Base-by-base conservation (phyloP, 2,329 filamentous ascomycete species). In the Trichoderma sp. region DNA sequence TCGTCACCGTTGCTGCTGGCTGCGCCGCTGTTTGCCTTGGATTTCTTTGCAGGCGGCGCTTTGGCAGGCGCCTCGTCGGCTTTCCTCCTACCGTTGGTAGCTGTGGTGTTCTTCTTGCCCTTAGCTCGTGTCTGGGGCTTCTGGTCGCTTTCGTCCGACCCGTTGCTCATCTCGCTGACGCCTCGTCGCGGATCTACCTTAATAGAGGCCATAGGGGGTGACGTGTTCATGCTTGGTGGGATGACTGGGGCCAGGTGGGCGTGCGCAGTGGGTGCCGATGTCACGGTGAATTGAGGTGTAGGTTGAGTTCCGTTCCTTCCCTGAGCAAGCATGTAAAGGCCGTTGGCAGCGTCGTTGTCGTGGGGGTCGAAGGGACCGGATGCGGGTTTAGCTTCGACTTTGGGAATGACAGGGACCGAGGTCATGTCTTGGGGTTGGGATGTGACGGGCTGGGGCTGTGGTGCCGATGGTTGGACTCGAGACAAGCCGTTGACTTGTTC, bases 261-360 rank as follows among this genome's bases (percentile, higher is more conserved):
- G 80, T 89, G 87, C 7, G 86, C 85, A 21, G 86, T 85, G 66
- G 88, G 86, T 59, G 85, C 85, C 62, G 86, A 85, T 14, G 84
- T 78, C 6, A 80, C 83, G 78, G 86, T 80, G 85, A 90, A 89
- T 79, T 85, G 88, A 78, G 84, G 87, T 21, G 86, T 80, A 16
- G 86, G 84, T 77, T 86, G 91, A 6, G 64, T 24, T 85, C 85
- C 90, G 88, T 86, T 92, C 85, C 82, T 92, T 89, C 85, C 91
- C 85, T 83, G 93, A 1, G 97, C 95, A 75, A 99, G 88, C 90
- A 98, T 93, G 80, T 95, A 97, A 1, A 99, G 88, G 35, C 97
- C 95, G 82, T 98, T 98, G 69, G 96, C 97, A 60, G 96, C 97
- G 85, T 98, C 96, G 80, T 96, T 97, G 71, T 98, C 96, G 84